phyloP scores from a whole-genome alignment of 2,329 filamentous ascomycete genomes.

The Dactylellina parvicollis region DNA sequence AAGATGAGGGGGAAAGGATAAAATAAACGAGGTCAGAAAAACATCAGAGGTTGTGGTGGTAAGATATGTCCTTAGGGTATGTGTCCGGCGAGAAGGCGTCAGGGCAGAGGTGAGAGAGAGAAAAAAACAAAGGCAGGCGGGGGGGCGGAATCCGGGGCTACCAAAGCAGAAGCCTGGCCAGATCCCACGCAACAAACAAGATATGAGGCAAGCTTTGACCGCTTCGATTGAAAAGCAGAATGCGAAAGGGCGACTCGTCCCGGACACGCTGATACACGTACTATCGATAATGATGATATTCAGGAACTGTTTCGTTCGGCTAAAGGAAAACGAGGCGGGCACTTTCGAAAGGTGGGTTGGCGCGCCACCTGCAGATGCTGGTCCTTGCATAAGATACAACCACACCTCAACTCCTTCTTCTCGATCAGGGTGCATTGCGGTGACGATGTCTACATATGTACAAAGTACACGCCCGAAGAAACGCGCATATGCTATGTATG shows the following conservation, averaged over 20 bases:
- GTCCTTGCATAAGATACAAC: conserved; percentile 24
- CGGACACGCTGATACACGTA: neutral
- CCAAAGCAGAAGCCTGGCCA: conserved; percentile 3
- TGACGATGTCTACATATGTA: conserved; percentile 2
- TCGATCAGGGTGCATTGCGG: neutral
- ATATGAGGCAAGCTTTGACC: conserved; percentile 1
- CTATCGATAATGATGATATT: conserved; percentile 31
- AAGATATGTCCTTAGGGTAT: conserved; percentile 11
- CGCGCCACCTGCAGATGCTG: conserved; percentile 25
- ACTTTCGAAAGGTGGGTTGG: conserved; percentile 36
- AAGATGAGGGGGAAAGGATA: conserved; percentile 5
- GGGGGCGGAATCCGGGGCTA: conserved; percentile 10
- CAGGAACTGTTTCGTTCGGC: conserved; percentile 27
- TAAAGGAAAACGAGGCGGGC: conserved; percentile 54
- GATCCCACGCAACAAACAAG: neutral
- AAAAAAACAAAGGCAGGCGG: conserved; percentile 2
- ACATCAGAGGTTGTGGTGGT: conserved; percentile 5
- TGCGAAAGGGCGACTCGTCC: neutral
- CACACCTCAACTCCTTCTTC: neutral
- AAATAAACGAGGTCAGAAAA: neutral
- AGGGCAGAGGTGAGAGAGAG: conserved; percentile 15
- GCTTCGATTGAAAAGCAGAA: neutral
- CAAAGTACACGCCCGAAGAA: no score
- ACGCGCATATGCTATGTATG: neutral
- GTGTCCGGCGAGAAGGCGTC: conserved; percentile 20